A percentile compares a stretch with the other conserved stretches of the same genome.
These are phyloP conservation scores for Neurospora discreta DNA, from an alignment of 495 filamentous ascomycete genomes.

Conservation along the genomic window DNA sequence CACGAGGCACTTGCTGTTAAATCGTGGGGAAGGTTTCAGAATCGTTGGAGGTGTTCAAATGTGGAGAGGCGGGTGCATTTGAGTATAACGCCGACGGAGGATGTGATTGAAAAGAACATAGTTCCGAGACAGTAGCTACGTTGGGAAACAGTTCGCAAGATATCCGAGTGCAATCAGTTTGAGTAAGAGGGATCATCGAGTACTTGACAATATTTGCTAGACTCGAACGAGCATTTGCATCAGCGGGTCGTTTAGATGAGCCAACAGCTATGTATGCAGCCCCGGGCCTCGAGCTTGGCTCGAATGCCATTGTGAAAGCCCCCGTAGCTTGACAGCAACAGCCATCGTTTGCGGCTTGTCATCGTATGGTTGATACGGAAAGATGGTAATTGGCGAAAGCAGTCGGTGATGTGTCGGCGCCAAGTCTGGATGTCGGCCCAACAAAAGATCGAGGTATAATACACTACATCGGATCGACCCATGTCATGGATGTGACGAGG, in stretches of 20 bases:
- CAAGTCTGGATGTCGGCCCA: neutral
- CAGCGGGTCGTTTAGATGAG: neutral
- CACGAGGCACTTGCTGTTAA: neutral
- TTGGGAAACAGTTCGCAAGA: neutral
- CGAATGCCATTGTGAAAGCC: neutral
- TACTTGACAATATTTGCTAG: neutral
- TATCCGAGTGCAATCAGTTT: neutral
- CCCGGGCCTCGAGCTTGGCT: neutral
- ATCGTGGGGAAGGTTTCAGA: neutral
- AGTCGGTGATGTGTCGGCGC: neutral
- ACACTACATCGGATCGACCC: neutral
- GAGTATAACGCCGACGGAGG: neutral
- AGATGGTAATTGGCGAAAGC: neutral
- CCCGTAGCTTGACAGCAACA: neutral
- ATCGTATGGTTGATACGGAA: neutral
- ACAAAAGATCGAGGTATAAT: neutral
- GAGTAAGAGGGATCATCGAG: neutral
- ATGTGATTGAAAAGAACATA: neutral
- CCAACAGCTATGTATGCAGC: neutral
- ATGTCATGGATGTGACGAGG: neutral
- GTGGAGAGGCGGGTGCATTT: neutral
- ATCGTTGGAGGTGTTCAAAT: neutral
- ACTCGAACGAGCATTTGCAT: neutral
- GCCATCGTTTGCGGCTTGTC: neutral
- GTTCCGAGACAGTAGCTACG: neutral